Conservation (phyloP, 1,139 yeast species). For the Petasospora fabianii region DNA sequence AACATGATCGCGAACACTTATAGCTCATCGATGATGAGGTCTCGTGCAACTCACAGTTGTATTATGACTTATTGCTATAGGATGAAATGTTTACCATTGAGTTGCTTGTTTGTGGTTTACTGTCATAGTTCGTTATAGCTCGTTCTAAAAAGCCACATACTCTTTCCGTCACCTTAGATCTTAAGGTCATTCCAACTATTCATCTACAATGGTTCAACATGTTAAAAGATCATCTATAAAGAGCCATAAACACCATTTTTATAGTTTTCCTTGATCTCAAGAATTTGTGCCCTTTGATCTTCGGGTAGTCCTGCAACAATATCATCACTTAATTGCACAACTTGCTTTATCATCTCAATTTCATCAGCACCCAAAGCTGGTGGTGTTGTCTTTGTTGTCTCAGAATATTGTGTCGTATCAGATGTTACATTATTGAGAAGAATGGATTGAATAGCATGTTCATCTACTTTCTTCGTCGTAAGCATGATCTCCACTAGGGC, state of each 20-base stretch:
- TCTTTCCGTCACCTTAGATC: too few species aligned
- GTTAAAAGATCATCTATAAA: background rate
- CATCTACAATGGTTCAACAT: too few species aligned
- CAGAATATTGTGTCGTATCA: background rate
- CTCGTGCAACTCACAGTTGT: too few species aligned
- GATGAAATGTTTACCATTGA: too few species aligned
- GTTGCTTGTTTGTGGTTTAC: too few species aligned
- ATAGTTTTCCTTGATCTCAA: conserved; percentile 40
- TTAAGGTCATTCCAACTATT: too few species aligned
- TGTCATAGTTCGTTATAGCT: too few species aligned
- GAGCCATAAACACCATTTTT: conserved; percentile 45
- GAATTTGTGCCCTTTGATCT: conserved; percentile 44
- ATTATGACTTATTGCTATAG: too few species aligned
- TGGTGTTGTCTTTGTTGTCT: conserved; percentile 5
- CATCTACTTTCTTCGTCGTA: conserved; percentile 35
- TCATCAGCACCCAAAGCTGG: conserved; percentile 42
- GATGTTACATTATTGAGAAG: conserved; percentile 15
- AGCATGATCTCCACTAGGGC: conserved; percentile 78
- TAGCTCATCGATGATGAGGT: too few species aligned
- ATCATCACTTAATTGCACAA: conserved; percentile 57
- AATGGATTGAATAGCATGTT: conserved; percentile 31
- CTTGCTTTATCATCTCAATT: conserved; percentile 47
- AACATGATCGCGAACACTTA: too few species aligned
- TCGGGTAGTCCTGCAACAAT: conserved; percentile 61
- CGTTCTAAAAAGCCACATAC: too few species aligned